Percentiles rank a stretch among this genome's conserved stretches.
These are phyloP conservation scores for Talaromyces sp. DNA, from an alignment of 2,329 filamentous ascomycete species.

Conservation along the genomic window DNA sequence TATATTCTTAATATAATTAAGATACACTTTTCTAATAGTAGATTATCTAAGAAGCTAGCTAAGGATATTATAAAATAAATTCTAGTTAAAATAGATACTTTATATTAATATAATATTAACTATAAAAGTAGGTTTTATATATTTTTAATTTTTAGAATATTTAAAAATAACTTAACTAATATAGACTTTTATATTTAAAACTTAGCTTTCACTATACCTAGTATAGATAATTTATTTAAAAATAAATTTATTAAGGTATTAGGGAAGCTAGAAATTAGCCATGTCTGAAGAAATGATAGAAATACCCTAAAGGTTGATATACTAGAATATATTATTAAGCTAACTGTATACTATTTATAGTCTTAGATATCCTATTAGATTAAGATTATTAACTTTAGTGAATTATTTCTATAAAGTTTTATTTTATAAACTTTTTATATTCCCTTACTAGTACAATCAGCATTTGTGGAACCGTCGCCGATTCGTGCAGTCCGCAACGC, in stretches of 20 bases:
- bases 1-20: too few relatives aligned
- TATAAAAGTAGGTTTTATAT: conserved; percentile 30
- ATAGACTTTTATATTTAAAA: conserved; percentile 26
- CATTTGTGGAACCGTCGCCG: too few relatives aligned
- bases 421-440: too few relatives aligned
- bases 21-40: too few relatives aligned
- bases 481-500: too few relatives aligned
- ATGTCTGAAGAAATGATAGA: conserved; percentile 19
- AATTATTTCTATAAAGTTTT: too few relatives aligned
- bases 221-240: conserved; percentile 15
- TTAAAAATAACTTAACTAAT: conserved; percentile 12
- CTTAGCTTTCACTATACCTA: conserved; percentile 20
- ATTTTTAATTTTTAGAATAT: not conserved
- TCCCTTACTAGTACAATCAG: too few relatives aligned
- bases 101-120: conserved; percentile 36
- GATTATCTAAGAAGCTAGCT: too few relatives aligned
- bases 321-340: conserved; percentile 21
- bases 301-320: conserved; percentile 17
- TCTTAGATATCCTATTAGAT: too few relatives aligned
- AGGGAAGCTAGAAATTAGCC: conserved; percentile 22
- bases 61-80: conserved; percentile 38
- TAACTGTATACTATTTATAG: conserved; percentile 14
- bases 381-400: too few relatives aligned
- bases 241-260: conserved; percentile 17
- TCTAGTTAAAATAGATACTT: conserved; percentile 30